phyloP scores from a whole-genome alignment of 805 yeast species.

The Candida ascalaphidarum region DNA sequence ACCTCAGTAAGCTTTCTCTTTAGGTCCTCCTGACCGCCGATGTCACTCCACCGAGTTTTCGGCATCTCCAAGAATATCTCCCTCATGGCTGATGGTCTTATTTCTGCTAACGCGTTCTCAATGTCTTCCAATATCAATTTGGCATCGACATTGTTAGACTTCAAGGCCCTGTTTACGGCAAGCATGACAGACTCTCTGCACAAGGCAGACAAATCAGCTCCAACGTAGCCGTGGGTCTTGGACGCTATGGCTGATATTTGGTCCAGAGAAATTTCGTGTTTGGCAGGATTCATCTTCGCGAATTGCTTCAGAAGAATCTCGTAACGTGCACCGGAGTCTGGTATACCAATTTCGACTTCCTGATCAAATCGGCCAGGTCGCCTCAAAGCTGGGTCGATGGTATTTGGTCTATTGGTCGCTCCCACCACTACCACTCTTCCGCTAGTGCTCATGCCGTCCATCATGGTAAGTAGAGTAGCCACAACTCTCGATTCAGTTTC shows the following conservation, averaged over 20 bases:
- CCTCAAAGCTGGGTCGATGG: constrained; percentile 64
- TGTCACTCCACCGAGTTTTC: constrained; percentile 85
- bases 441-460: constrained; percentile 68
- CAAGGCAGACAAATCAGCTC: constrained; percentile 87
- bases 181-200: constrained; percentile 84
- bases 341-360: constrained; percentile 86
- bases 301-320: constrained; percentile 67
- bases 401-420: constrained; percentile 66
- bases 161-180: constrained; percentile 59
- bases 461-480: constrained; percentile 73
- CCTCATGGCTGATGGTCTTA: constrained; percentile 94
- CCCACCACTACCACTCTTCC: constrained; percentile 64
- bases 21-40: constrained; percentile 87
- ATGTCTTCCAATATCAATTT: constrained; percentile 55
- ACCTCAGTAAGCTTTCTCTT: constrained; percentile 80
- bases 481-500: constrained; percentile 89
- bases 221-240: constrained; percentile 94
- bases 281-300: constrained; percentile 33
- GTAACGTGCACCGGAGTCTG: constrained; percentile 71
- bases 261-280: constrained; percentile 40
- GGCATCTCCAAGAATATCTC: constrained; percentile 94
- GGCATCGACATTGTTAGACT: constrained; percentile 11
- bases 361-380: constrained; percentile 88
- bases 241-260: constrained; percentile 59
- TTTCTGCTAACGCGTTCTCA: constrained; percentile 64